Evolutionary conservation across 441 rosid genomes (phyloP), one percentile per base, ranked within the genome.

Genomic region (Daphne laureola): DNA sequence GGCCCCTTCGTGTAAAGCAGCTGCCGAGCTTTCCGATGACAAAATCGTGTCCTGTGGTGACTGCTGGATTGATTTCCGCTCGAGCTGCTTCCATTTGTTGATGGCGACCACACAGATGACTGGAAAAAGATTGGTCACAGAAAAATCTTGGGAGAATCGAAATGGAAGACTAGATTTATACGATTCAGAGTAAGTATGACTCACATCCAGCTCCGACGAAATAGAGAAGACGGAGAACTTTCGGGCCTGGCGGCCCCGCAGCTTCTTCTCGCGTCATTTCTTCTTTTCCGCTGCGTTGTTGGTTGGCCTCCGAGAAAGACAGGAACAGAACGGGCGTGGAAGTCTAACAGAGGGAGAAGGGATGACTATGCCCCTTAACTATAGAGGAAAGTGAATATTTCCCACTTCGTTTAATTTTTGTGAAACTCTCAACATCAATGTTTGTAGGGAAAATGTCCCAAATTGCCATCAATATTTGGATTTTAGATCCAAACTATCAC

Each of bases 201-300:
- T 74, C 61, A 82, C 92, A 74, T 54, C 83, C 89, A 48, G 93
- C 87, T 69, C 89, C 84, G 68, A 73, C 84, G 73, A 82, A 82
- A 55, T 63, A 76, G 53, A 82, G 31, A 46, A 82, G 61, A 6
- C 93, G 83, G 43, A 73, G 62, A 25, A 74, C 68, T 68, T 82
- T 84, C 4, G 86, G 81, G 21, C 80, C 86, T 9, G 89, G 66
- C 21, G 84, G 81, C n/a, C 89, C 84, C 31, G 70, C 40, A 0
- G 57, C 55, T 48, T 84, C 92, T 65, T 81, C 88, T 21, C 77
- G 75, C 21, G 74, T 69, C 78, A 73, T 70, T 27, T 55, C 57
- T 45, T 21, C n/a, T 40, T 9, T 16, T 3, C 8, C 1, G 38
- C 38, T 5, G 38, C 9, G 38, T 31, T 31, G 38, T 2, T 31